Evolutionary conservation across 768 basidiomycete species (phyloP), one percentile per base, ranked within the genome.

Genomic region (Tricholoma sp.): DNA sequence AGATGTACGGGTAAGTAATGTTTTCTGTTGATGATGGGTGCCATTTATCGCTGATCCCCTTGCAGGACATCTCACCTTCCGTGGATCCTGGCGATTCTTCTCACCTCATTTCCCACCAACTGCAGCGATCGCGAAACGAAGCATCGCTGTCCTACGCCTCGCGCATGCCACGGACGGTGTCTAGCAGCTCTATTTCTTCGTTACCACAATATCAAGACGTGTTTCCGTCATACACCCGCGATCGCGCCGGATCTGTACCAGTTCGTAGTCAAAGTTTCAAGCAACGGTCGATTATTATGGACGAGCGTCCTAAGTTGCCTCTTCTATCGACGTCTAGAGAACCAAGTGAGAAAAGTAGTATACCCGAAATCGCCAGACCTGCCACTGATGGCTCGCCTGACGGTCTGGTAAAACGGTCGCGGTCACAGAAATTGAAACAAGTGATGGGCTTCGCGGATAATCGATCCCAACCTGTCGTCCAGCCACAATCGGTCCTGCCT

Each of bases 371-470:
- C 22, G 29, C 59, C 1, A 56, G 56, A n/a, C 10, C 55, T 8
- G 58, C 39, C 51, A 46, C 59, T 21, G 57, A 47, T 52, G 54
- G 49, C 29, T 55, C 57, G 29, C 45, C 60, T 9, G 61, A 60
- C 24, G 58, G 59, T 8, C 29, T 63, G 32, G 50, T 62, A 57
- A 67, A 60, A 57, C 63, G 29, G 61, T 61, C 62, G 24, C 39
- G 63, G 58, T 37, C 74, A 66, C 52, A 80, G 29, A 78, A 62
- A 66, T 75, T 59, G 61, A 66, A 52, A 68, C 74, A 59, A 60
- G 77, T 29, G 72, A 72, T 24, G 75, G 77, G 24, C 53, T 71
- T 74, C 7, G 76, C 75, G 29, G 77, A 79, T 18, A 67, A 71
- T 51, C 75, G 72, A 2, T 76, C 74, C 57, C 69, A 71, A 46